Base-by-base conservation (phyloP, 1,139 yeast genomes). In the Zygosaccharomyces sapae region DNA sequence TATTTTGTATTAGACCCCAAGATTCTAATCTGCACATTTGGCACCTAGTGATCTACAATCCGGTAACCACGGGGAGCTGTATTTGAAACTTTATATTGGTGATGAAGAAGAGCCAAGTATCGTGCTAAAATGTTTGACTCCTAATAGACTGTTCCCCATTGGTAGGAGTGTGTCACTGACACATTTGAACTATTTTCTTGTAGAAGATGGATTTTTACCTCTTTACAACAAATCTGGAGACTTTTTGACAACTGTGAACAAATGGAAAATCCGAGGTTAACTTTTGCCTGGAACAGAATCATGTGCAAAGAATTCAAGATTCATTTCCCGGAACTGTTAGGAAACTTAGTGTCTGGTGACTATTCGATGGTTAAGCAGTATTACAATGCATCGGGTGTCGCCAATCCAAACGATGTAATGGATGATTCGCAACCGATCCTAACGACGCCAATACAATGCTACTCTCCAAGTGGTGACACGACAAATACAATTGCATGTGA, bases 21-120 rank as follows among this genome's bases (percentile, higher is more conserved):
- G 68, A 64, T 35, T 55, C 64, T 2, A 61, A 64, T 46, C 34
- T 62, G 18, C 62, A 58, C 37, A 46, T 63, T 5, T 63, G 68
- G 68, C 63, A 63, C 47, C 42, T 63, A 33, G 58, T 62, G 2
- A 20, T 63, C 13, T 42, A 39, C 12, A 56, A 57, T 19, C 59
- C 58, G 6, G 25, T 12, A 8, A 48, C 51, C 1, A 49, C 41
- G 4, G 31, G 33, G 65, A 63, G 46, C 36, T 63, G n/a, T 64
- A 59, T 47, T 43, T 59, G 22, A 42, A 61, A 40, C 45, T 62
- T 4, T 60, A 49, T 38, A 49, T 61, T 16, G 47, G 48, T 4
- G 38, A 45, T 30, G 54, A 55, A 31, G 54, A 48, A 7, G 55
- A 56, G 20, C 55, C 55, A 12, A 38, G 50, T 5, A 50, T 61